phyloP scores from a whole-genome alignment of 805 yeast species.

The Huiozyma sinensis region DNA sequence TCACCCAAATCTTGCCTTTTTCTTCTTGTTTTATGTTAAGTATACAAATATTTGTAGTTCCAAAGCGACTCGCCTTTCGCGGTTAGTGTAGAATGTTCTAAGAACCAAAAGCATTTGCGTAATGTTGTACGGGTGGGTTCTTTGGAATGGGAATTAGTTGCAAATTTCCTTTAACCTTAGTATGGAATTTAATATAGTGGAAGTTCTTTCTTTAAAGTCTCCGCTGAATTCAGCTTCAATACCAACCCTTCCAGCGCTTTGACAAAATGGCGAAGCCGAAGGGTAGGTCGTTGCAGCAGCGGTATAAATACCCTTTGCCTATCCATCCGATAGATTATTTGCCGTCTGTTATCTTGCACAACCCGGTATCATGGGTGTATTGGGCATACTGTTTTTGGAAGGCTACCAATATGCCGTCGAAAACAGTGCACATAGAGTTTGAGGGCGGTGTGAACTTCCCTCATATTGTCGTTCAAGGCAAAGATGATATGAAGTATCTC shows the following conservation, averaged over 20 bases:
- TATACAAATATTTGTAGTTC: no score
- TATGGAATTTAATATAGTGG: no score
- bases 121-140: no score
- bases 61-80: no score
- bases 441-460: slow-evolving; percentile 27
- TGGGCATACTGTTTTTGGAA: slow-evolving; percentile 31
- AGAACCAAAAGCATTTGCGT: no score
- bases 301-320: slow-evolving; percentile 49
- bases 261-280: slow-evolving; percentile 24
- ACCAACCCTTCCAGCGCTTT: no score
- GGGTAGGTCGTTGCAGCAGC: slow-evolving; percentile 18
- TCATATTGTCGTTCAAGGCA: slow-evolving; percentile 29
- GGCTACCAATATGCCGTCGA: slow-evolving; percentile 10
- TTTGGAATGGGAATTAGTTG: no score
- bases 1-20: no score
- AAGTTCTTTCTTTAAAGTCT: no score
- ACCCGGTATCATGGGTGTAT: slow-evolving; percentile 54
- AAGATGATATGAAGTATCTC: slow-evolving; percentile 40
- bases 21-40: no score
- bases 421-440: slow-evolving; percentile 19
- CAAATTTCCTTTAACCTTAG: no score
- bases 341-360: slow-evolving; percentile 49
- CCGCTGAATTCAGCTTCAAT: neutral
- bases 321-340: slow-evolving; percentile 35
- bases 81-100: no score